Evolutionary conservation across 164 flowering plant species (phyloP).

Genomic region (Cinnamomum micranthum): DNA sequence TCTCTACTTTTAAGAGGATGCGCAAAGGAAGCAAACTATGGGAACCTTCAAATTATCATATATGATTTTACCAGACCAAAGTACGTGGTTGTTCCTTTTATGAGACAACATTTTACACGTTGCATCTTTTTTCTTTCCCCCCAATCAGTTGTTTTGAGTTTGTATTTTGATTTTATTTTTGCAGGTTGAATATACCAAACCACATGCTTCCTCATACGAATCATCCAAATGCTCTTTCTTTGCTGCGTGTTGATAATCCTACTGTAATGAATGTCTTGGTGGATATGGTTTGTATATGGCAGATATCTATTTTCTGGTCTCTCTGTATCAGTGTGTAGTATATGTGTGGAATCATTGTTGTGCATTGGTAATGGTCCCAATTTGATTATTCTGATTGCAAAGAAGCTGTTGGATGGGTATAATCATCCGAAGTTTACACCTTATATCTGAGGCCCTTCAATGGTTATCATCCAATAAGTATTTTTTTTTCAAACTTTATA

Average conservation of each 20-base stretch:
- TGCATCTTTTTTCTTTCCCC: neutral
- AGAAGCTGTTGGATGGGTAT: too few relatives aligned
- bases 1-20: slow-evolving; percentile 58
- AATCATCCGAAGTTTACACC: too few relatives aligned
- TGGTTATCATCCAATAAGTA: too few relatives aligned
- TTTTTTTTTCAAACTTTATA: too few relatives aligned
- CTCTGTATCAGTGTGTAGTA: too few relatives aligned
- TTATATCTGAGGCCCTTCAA: too few relatives aligned
- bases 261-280: slow-evolving; percentile 83
- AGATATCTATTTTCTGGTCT: neutral
- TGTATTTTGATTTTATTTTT: slow-evolving; percentile 2
- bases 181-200: slow-evolving; percentile 67
- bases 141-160: neutral
- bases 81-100: slow-evolving; percentile 26
- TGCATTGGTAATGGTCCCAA: too few relatives aligned
- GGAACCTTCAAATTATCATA: slow-evolving; percentile 62
- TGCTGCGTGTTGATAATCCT: slow-evolving; percentile 56
- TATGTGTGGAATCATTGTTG: too few relatives aligned
- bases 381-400: too few relatives aligned
- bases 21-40: slow-evolving; percentile 67
- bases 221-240: slow-evolving; percentile 76
- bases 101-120: neutral
- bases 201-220: slow-evolving; percentile 83
- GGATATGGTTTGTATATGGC: slow-evolving; percentile 56
- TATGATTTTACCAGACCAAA: slow-evolving; percentile 76